These are phyloP conservation scores for Metschnikowia similis DNA, from an alignment of 805 yeast species.

Conservation along the genomic window DNA sequence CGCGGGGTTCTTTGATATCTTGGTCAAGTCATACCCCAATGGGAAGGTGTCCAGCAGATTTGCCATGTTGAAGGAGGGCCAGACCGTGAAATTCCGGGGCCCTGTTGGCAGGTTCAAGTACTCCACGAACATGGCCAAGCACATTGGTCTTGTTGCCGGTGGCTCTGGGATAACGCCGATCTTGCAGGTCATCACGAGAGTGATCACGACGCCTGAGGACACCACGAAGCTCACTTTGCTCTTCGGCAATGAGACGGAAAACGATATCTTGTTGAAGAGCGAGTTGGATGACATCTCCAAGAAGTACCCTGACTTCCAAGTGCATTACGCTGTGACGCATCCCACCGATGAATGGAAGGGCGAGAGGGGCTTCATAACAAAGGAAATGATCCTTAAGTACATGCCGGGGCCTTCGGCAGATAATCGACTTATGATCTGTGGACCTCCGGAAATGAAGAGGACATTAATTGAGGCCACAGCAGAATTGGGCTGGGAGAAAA, in stretches of 20 bases:
- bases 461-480: conserved; percentile 45
- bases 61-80: conserved; percentile 62
- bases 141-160: conserved; percentile 71
- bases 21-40: conserved; percentile 70
- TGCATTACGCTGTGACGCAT: conserved; percentile 53
- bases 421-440: conserved; percentile 66
- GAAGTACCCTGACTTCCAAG: conserved; percentile 58
- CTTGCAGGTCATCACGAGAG: conserved; percentile 69
- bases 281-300: conserved; percentile 68
- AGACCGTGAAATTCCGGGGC: conserved; percentile 67
- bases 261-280: conserved; percentile 66
- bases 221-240: conserved; percentile 56
- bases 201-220: conserved; percentile 68
- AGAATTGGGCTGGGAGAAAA: conserved; percentile 59
- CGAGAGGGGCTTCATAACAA: conserved; percentile 54
- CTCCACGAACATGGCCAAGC: conserved; percentile 52
- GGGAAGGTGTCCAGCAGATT: conserved; percentile 67
- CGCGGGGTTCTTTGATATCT: conserved; percentile 68
- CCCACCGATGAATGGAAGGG: conserved; percentile 56
- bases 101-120: conserved; percentile 74
- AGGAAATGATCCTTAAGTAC: conserved; percentile 49
- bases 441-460: conserved; percentile 68
- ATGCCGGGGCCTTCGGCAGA: conserved; percentile 48
- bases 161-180: conserved; percentile 91
- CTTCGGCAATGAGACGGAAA: conserved; percentile 71